Percentiles rank a stretch among this genome's conserved stretches.
These are phyloP conservation scores for Fusarium drepaniforme DNA, from an alignment of 2,329 filamentous ascomycete genomes.

Conservation along the genomic window DNA sequence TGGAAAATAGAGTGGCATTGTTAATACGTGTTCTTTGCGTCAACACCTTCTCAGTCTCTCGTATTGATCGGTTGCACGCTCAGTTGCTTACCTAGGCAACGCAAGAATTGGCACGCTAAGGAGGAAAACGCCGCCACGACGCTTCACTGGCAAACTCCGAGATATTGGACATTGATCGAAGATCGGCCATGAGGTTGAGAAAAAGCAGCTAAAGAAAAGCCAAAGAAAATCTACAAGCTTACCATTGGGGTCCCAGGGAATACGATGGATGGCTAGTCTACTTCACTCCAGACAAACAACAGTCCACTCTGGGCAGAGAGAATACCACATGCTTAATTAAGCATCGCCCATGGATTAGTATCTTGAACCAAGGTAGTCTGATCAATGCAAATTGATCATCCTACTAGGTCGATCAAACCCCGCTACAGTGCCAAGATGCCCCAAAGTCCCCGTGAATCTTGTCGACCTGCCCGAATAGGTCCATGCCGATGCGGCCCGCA, in stretches of 20 bases:
- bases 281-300: not conserved
- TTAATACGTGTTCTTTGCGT: not conserved
- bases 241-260: not conserved
- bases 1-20: not conserved
- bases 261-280: not conserved
- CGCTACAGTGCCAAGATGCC: conserved; percentile 27
- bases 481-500: conserved; percentile 33
- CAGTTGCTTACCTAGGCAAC: not conserved
- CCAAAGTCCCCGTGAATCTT: conserved; percentile 30
- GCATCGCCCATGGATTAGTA: not conserved
- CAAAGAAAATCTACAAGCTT: not conserved
- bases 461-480: conserved; percentile 32
- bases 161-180: not conserved
- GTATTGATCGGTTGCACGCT: not conserved
- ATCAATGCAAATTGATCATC: not conserved
- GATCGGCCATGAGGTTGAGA: not conserved
- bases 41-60: not conserved
- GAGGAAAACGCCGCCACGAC: not conserved
- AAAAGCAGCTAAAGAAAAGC: not conserved
- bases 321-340: not conserved
- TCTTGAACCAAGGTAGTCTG: not conserved
- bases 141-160: not conserved
- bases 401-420: conserved; percentile 10
- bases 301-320: not conserved
- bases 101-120: not conserved